phyloP scores from a whole-genome alignment of 768 basidiomycete genomes.

The Collybia mongolica region DNA sequence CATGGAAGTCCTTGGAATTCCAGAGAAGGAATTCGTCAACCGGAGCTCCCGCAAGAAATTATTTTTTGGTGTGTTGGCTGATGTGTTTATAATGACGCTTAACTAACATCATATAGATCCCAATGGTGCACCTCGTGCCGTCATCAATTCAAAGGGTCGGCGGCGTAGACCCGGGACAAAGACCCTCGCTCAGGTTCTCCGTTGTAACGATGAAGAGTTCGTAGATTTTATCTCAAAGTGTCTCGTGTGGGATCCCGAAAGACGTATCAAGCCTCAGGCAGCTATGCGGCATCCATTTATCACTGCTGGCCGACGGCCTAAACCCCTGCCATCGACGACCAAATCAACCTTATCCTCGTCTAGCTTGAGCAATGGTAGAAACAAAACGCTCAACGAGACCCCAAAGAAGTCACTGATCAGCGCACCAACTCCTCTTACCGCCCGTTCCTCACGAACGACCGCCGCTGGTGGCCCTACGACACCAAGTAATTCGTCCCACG shows the following conservation, averaged over 20 bases:
- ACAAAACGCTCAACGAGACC: slow-evolving; percentile 58
- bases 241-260: slow-evolving; percentile 97
- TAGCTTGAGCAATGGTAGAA: slow-evolving; percentile 50
- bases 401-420: slow-evolving; percentile 91
- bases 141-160: slow-evolving; percentile 95
- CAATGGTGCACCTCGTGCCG: slow-evolving; percentile 88
- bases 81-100: slow-evolving; percentile 19
- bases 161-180: slow-evolving; percentile 90
- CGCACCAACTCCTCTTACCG: slow-evolving; percentile 84
- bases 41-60: slow-evolving; percentile 90
- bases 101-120: slow-evolving; percentile 55
- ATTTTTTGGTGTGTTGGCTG: slow-evolving; percentile 75
- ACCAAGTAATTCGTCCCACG: slow-evolving; percentile 52
- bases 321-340: slow-evolving; percentile 43
- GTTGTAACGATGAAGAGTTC: slow-evolving; percentile 92
- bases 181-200: slow-evolving; percentile 83
- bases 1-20: slow-evolving; percentile 97
- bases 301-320: slow-evolving; percentile 58
- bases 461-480: slow-evolving; percentile 53
- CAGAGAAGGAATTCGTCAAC: slow-evolving; percentile 94
- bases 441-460: slow-evolving; percentile 63
- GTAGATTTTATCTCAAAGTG: slow-evolving; percentile 97
- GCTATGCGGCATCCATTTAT: slow-evolving; percentile 93
- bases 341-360: slow-evolving; percentile 62
- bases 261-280: slow-evolving; percentile 89